Base-by-base conservation (phyloP, 2,329 filamentous ascomycete genomes). In the Clathrospora elynae region DNA sequence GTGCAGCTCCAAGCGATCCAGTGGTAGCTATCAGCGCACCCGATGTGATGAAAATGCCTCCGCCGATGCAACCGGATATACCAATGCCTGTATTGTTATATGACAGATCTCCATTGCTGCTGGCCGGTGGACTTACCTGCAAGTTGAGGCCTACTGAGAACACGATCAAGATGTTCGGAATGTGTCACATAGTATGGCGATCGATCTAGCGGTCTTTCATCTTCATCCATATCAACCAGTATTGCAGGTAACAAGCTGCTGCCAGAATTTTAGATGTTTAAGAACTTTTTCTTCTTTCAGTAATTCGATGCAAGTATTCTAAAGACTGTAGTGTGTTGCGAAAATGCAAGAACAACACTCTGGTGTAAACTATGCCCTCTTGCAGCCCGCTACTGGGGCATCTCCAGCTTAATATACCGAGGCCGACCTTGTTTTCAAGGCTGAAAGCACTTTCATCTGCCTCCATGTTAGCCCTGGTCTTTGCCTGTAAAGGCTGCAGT, bases 1-100 rank as follows among this genome's bases (percentile, higher is more conserved):
- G 20, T 9, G 56, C 39, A 14, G 46, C 58, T 28, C 58, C 58
- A 2, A 60, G 33, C 8, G 56, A 58, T 4, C 58, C 58, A 12
- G 50, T 45, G 2, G 47, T 56, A 5, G 57, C 31, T 28, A 61
- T 53, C 2, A 59, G 32, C 10, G 49, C 35, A 11, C 57, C 53
- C 0, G 49, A 54, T 1, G 41, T 53, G 22, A 61, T 46, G 29
- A 61, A 56, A 8, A 61, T 44, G 2, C 57, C 55, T 7, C 39
- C 56, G 2, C 57, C 57, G 16, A 61, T 45, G 26, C 48, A 53
- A 5, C 54, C 56, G 7, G 56, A 59, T 12, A 61, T 56, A 16
- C 57, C 57, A 36, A 61, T 61, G 2, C 57, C 57, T 59, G 18
- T 5, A 12, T 3, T 12, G 28, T 35, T 18, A 29, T 22, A 13